phyloP scores from a whole-genome alignment of 2,329 filamentous ascomycete species.

The Ramularia collo-cygni region DNA sequence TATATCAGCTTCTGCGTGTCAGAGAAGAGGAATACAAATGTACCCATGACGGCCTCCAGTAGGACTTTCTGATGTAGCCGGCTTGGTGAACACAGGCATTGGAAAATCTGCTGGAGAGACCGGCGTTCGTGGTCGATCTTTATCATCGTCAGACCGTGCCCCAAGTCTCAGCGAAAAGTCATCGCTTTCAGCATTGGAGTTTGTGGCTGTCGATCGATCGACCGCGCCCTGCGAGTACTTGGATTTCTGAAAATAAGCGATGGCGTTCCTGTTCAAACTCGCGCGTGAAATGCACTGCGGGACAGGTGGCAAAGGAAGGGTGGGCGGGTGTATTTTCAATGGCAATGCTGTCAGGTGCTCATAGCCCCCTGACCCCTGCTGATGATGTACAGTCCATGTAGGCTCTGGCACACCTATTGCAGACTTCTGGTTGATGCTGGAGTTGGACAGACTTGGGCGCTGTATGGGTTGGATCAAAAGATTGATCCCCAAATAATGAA shows the following conservation, averaged over 20 bases:
- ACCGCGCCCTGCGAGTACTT: background rate
- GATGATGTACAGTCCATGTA: no score
- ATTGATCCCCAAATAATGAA: background rate
- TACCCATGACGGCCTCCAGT: conserved; percentile 4
- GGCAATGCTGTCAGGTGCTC: no score
- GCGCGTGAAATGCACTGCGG: conserved; percentile 3
- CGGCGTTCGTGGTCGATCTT: conserved; percentile 4
- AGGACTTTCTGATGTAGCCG: conserved; percentile 1
- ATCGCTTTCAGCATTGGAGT: conserved; percentile 1
- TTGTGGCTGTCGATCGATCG: background rate
- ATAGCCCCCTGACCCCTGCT: no score
- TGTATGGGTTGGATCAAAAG: no score
- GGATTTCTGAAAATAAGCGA: conserved; percentile 1
- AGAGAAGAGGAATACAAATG: background rate
- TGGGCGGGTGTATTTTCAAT: no score
- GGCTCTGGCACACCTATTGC: no score
- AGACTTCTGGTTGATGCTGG: no score
- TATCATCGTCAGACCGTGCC: conserved; percentile 8
- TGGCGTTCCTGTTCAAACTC: conserved; percentile 3
- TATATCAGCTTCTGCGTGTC: background rate
- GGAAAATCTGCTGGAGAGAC: background rate
- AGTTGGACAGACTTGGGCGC: no score
- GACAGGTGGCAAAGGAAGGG: conserved; percentile 1
- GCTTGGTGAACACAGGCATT: background rate
- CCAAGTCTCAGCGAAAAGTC: conserved; percentile 3